These are phyloP conservation scores for Huntiella omanensis DNA, from an alignment of 2,329 filamentous ascomycete species.

Conservation along the genomic window DNA sequence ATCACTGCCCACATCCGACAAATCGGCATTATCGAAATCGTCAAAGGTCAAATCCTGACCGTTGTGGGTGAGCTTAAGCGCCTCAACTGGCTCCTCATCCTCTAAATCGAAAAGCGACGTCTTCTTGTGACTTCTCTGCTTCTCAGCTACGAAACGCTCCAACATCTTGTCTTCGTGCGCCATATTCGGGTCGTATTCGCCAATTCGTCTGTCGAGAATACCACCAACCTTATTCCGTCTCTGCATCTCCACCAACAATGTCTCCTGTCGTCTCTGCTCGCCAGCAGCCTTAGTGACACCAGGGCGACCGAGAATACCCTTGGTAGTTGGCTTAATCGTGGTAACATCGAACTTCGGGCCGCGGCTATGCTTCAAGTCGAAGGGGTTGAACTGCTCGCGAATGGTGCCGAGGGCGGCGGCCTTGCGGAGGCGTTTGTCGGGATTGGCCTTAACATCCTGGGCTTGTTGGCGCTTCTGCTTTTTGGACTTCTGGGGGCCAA, in stretches of 20 bases:
- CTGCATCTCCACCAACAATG: slow-evolving; percentile 77
- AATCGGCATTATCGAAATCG: slow-evolving; percentile 64
- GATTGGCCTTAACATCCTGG: slow-evolving; percentile 43
- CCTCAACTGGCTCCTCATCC: slow-evolving; percentile 48
- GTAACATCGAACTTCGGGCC: slow-evolving; percentile 76
- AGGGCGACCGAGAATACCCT: slow-evolving; percentile 52
- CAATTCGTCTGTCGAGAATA: slow-evolving; percentile 81
- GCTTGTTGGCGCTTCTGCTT: slow-evolving; percentile 69
- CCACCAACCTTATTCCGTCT: slow-evolving; percentile 79
- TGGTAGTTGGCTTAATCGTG: slow-evolving; percentile 39
- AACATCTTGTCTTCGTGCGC: slow-evolving; percentile 82
- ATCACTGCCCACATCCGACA: slow-evolving; percentile 42
- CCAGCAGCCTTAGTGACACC: slow-evolving; percentile 69
- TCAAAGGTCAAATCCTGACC: slow-evolving; percentile 61
- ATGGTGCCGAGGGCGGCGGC: slow-evolving; percentile 66
- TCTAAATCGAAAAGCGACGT: slow-evolving; percentile 78
- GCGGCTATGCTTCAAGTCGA: slow-evolving; percentile 72
- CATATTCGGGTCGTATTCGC: slow-evolving; percentile 89
- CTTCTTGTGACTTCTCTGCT: slow-evolving; percentile 59
- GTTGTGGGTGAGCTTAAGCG: slow-evolving; percentile 52
- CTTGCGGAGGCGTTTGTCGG: slow-evolving; percentile 57
- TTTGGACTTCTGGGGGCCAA: slow-evolving; percentile 83
- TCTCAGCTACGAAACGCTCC: slow-evolving; percentile 77
- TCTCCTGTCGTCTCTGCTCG: slow-evolving; percentile 69
- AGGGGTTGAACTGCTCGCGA: slow-evolving; percentile 93